phyloP scores from a whole-genome alignment of 1,284 basidiomycete species.

The Lentinus polychrous region DNA sequence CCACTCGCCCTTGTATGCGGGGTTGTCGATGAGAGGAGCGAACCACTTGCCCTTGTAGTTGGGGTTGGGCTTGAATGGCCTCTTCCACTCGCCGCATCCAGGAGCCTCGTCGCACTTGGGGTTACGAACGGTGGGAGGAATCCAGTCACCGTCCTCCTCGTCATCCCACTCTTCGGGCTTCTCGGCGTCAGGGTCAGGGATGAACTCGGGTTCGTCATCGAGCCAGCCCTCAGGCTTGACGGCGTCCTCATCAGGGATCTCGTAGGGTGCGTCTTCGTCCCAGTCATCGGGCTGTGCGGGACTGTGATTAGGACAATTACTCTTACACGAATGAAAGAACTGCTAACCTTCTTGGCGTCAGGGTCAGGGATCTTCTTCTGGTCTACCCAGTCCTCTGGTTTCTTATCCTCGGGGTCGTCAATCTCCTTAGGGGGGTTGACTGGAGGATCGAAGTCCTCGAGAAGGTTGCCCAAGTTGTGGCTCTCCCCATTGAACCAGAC shows the following conservation, averaged over 20 bases:
- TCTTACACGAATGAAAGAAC: neutral
- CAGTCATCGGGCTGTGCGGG: constrained; percentile 76
- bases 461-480: constrained; percentile 74
- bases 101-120: constrained; percentile 85
- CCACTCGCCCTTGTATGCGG: constrained; percentile 97
- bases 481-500: constrained; percentile 89
- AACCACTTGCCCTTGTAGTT: constrained; percentile 96
- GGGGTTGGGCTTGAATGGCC: constrained; percentile 86
- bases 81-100: constrained; percentile 92
- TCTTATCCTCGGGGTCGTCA: constrained; percentile 86
- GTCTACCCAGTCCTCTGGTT: constrained; percentile 95
- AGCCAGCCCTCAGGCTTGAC: constrained; percentile 94
- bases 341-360: constrained; percentile 69
- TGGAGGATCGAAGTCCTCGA: constrained; percentile 93
- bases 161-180: constrained; percentile 99
- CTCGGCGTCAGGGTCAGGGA: constrained; percentile 90
- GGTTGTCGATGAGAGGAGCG: constrained; percentile 92
- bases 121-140: constrained; percentile 84
- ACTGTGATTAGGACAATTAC: constrained; percentile 1
- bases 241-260: constrained; percentile 85
- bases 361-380: constrained; percentile 81
- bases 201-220: constrained; percentile 75
- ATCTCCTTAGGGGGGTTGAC: constrained; percentile 94
- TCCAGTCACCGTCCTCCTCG: constrained; percentile 99
- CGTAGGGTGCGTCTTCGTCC: constrained; percentile 92